Evolutionary conservation across 257 asterid species (phyloP).

Genomic region (Eustoma russellianum): DNA sequence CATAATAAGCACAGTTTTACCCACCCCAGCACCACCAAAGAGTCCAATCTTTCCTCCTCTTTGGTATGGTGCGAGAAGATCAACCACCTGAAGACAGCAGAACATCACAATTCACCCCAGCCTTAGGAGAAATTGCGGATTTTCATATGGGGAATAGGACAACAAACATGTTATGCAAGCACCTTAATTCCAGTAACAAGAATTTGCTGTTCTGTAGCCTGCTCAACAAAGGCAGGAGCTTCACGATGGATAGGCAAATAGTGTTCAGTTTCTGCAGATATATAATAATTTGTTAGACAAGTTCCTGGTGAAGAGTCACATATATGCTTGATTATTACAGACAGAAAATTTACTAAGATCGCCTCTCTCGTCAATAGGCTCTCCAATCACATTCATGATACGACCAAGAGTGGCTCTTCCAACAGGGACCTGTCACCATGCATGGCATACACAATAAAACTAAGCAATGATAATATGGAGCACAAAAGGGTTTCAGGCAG

Average conservation of each 20-base stretch:
- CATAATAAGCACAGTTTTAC: slow-evolving; percentile 92
- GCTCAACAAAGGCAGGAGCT: slow-evolving; percentile 92
- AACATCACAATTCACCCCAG: background rate
- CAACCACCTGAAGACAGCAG: slow-evolving; percentile 49
- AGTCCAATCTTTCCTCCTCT: slow-evolving; percentile 96
- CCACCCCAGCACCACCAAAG: slow-evolving; percentile 97
- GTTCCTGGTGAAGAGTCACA: background rate
- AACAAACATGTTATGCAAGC: background rate
- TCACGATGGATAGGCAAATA: slow-evolving; percentile 86
- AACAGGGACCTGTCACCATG: slow-evolving; percentile 62
- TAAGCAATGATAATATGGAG: background rate
- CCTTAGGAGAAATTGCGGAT: background rate
- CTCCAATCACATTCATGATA: slow-evolving; percentile 88
- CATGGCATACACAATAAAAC: background rate
- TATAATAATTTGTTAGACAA: slow-evolving; percentile 8
- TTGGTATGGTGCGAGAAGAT: slow-evolving; percentile 95
- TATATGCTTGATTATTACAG: background rate
- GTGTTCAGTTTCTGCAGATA: slow-evolving; percentile 63
- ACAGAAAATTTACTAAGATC: slow-evolving; percentile 48
- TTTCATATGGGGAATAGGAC: background rate
- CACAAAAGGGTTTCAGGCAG: background rate
- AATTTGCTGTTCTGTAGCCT: slow-evolving; percentile 89
- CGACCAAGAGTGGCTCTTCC: slow-evolving; percentile 98
- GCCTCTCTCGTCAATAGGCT: slow-evolving; percentile 86
- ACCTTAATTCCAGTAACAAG: slow-evolving; percentile 98